phyloP scores from a whole-genome alignment of 2,329 filamentous ascomycete species.

The Alternaria infectoria region DNA sequence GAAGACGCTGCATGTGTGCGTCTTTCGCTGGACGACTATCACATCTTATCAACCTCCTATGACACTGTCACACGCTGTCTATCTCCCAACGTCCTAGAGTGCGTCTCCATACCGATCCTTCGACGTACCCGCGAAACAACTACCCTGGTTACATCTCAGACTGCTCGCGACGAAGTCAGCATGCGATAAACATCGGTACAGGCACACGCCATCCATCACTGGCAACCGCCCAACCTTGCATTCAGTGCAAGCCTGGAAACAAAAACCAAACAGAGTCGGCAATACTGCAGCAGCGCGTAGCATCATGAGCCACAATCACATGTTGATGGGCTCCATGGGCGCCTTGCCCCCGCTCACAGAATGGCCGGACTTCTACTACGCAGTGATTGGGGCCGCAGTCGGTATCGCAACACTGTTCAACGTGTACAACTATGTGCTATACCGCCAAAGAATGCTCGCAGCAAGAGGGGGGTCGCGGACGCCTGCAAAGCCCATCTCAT shows the following conservation, averaged over 20 bases:
- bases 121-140: not conserved
- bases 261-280: constrained; percentile 15
- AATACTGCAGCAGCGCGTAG: constrained; percentile 1
- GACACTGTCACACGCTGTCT: not conserved
- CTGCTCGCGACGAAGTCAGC: not conserved
- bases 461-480: constrained; percentile 46
- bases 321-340: constrained; percentile 50
- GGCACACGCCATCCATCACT: not conserved
- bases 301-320: constrained; percentile 34
- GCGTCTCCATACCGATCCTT: not conserved
- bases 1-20: constrained; percentile 2
- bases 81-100: not conserved
- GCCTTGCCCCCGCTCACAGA: constrained; percentile 54
- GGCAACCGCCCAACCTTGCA: not conserved
- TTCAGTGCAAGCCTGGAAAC: constrained; percentile 2
- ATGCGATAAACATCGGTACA: constrained; percentile 6
- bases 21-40: not conserved
- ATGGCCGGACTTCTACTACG: constrained; percentile 62
- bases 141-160: not conserved
- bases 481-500: constrained; percentile 61
- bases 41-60: not conserved
- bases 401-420: constrained; percentile 54
- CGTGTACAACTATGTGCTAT: constrained; percentile 56
- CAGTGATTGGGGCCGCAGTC: constrained; percentile 55
- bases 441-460: constrained; percentile 59